These are phyloP conservation scores for Phaeotremella skinneri DNA, from an alignment of 768 basidiomycete species.

Conservation along the genomic window DNA sequence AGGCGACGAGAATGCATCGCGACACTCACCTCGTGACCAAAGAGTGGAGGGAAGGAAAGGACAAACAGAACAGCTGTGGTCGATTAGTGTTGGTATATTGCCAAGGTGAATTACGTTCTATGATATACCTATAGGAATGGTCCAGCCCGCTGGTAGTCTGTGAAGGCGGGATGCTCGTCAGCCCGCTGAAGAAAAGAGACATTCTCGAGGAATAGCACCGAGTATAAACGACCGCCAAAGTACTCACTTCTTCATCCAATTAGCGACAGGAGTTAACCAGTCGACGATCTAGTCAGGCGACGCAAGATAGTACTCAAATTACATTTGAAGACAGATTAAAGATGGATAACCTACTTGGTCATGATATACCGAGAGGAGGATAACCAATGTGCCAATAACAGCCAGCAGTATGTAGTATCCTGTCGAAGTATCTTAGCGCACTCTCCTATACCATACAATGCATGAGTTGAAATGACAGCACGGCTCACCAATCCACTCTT, in stretches of 20 bases:
- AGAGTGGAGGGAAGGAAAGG: slow-evolving; percentile 85
- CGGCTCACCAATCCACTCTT: slow-evolving; percentile 48
- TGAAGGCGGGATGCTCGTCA: slow-evolving; percentile 22
- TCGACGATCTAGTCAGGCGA: slow-evolving; percentile 62
- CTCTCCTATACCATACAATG: not conserved
- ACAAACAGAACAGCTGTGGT: slow-evolving; percentile 63
- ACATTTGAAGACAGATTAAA: not conserved
- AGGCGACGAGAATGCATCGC: no score
- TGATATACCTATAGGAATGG: slow-evolving; percentile 66
- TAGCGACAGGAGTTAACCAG: slow-evolving; percentile 65
- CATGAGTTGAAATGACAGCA: not conserved
- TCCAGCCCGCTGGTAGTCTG: slow-evolving; percentile 59
- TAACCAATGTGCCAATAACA: slow-evolving; percentile 33
- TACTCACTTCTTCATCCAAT: slow-evolving; percentile 59
- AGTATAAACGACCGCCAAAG: not conserved
- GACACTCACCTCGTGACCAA: slow-evolving; percentile 69
- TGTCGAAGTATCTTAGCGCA: no score
- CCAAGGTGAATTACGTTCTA: not conserved
- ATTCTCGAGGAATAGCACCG: not conserved
- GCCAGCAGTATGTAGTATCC: slow-evolving; percentile 32
- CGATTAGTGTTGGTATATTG: not conserved
- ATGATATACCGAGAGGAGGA: slow-evolving; percentile 40
- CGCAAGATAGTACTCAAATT: not conserved
- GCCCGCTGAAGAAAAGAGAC: not conserved
- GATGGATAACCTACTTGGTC: slow-evolving; percentile 31